Conservation (phyloP, 1,284 basidiomycete genomes). For the Vanrija sp. region DNA sequence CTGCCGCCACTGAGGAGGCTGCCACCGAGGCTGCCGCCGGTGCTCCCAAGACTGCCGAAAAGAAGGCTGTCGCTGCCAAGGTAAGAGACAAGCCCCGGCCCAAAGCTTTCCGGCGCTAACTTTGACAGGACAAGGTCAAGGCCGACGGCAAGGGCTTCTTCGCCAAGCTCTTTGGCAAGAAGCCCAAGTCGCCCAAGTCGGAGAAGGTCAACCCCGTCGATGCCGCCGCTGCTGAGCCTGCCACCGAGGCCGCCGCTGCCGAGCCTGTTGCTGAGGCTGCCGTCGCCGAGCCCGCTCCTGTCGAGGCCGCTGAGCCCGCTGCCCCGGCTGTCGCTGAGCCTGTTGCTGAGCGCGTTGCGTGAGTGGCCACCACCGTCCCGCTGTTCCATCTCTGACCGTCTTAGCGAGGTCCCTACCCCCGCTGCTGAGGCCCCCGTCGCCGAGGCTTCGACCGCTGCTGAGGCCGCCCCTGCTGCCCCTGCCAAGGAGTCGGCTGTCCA, state of each 20-base stretch:
- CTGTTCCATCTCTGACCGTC: neutral
- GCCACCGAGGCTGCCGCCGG: slow-evolving; percentile 20
- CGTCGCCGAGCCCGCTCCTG: slow-evolving; percentile 10
- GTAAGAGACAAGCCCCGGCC: slow-evolving; percentile 12
- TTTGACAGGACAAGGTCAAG: slow-evolving; percentile 14
- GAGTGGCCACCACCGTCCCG: neutral
- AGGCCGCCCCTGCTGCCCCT: slow-evolving; percentile 8
- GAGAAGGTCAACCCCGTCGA: slow-evolving; percentile 13
- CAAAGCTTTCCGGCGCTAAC: neutral
- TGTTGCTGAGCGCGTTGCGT: neutral
- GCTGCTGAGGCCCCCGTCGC: slow-evolving; percentile 13
- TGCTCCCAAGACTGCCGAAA: slow-evolving; percentile 33
- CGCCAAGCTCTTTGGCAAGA: slow-evolving; percentile 19
- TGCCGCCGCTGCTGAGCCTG: slow-evolving; percentile 14
- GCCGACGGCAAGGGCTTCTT: slow-evolving; percentile 21
- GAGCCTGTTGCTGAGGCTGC: slow-evolving; percentile 11
- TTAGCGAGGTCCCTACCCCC: slow-evolving; percentile 8
- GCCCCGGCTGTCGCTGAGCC: slow-evolving; percentile 16
- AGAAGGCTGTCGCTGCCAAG: slow-evolving; percentile 16
- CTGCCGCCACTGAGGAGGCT: slow-evolving; percentile 19
- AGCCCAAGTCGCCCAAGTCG: slow-evolving; percentile 10
- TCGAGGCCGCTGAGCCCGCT: slow-evolving; percentile 9
- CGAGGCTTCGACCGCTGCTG: neutral
- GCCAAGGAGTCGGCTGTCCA: slow-evolving; percentile 1
- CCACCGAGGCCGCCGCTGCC: slow-evolving; percentile 24